Conservation (phyloP, 352 stramenopile genomes). For the Phytopythium montanum region DNA sequence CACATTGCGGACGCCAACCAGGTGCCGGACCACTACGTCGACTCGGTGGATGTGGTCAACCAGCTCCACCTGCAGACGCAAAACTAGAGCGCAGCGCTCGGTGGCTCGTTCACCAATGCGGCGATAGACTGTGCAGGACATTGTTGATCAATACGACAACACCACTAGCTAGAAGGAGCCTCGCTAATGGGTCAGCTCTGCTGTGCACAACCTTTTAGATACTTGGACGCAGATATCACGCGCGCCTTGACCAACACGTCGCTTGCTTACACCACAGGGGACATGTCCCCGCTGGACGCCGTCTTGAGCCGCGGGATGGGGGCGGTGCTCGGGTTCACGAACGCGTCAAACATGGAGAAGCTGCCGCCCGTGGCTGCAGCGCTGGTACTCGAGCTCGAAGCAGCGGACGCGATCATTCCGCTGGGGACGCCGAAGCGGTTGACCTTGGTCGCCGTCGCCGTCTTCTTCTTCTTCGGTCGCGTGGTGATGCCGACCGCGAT, state of each 20-base stretch:
- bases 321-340: conserved; percentile 49
- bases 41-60: conserved; percentile 76
- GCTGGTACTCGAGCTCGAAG: background rate
- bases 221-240: too few species aligned
- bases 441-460: conserved; percentile 11
- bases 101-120: too few species aligned
- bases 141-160: background rate
- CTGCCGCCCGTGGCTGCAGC: conserved; percentile 10
- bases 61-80: conserved; percentile 46
- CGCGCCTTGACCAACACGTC: background rate
- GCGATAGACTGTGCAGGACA: background rate
- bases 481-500: conserved; percentile 35
- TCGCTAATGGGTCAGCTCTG: background rate
- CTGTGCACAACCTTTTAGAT: background rate
- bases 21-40: conserved; percentile 59
- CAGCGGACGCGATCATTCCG: conserved; percentile 7
- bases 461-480: conserved; percentile 33
- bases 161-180: background rate
- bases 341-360: conserved; percentile 70
- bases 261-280: conserved; percentile 17
- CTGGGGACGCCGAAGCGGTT: conserved; percentile 30
- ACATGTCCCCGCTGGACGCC: conserved; percentile 15
- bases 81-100: conserved; percentile 10
- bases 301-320: conserved; percentile 54
- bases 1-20: conserved; percentile 47